Conservation (phyloP, 768 basidiomycete genomes). For the Pleurotus giganteus region DNA sequence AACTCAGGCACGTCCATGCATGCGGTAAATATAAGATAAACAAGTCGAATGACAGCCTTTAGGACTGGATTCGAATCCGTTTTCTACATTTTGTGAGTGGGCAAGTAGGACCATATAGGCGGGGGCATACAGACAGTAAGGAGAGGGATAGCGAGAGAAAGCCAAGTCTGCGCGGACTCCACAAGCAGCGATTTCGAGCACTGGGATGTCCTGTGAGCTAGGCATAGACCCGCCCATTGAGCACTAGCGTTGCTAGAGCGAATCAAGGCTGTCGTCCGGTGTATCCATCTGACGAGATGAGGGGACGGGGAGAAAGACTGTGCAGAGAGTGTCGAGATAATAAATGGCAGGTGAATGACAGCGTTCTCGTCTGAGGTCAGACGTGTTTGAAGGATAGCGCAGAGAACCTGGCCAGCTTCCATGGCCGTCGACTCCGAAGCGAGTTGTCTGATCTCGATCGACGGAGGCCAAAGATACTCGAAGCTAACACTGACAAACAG, state of each 20-base stretch:
- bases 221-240: constrained; percentile 77
- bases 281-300: constrained; percentile 72
- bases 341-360: constrained; percentile 54
- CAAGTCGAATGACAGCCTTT: constrained; percentile 64
- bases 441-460: neutral
- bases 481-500: neutral
- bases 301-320: constrained; percentile 58
- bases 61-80: constrained; percentile 58
- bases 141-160: constrained; percentile 58
- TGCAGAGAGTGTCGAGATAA: constrained; percentile 52
- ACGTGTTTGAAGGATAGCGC: constrained; percentile 65
- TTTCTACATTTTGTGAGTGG: constrained; percentile 46
- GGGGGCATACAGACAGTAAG: constrained; percentile 59
- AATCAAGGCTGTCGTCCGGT: constrained; percentile 70
- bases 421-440: constrained; percentile 22
- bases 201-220: constrained; percentile 65
- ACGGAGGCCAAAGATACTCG: neutral
- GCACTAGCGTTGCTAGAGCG: constrained; percentile 76
- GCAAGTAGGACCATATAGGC: constrained; percentile 20
- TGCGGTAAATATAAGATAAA: constrained; percentile 58
- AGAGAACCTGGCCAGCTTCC: constrained; percentile 53
- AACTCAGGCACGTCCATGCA: constrained; percentile 71
- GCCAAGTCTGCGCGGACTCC: constrained; percentile 73
- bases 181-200: constrained; percentile 60
- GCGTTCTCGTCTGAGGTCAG: constrained; percentile 68